These are phyloP conservation scores for Coniochaeta ligniaria DNA, from an alignment of 2,329 filamentous ascomycete species.

Conservation along the genomic window DNA sequence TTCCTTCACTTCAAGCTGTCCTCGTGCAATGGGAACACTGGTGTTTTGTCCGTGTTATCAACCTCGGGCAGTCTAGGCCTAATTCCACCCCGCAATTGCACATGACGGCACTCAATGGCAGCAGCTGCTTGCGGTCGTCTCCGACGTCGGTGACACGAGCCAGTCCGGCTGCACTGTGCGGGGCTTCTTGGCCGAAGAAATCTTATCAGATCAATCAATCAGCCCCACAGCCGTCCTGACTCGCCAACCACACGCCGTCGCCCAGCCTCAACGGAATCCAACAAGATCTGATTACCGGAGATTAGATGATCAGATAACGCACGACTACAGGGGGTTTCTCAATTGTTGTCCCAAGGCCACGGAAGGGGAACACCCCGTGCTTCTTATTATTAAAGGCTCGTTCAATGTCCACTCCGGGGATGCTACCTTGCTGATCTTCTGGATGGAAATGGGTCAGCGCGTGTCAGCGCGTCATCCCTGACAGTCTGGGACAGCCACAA, in stretches of 20 bases:
- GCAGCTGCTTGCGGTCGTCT: not conserved
- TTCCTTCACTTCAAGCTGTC: not conserved
- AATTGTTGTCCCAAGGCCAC: not conserved
- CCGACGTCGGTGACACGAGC: not conserved
- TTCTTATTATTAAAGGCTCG: not conserved
- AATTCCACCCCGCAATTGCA: not conserved
- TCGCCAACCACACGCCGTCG: not conserved
- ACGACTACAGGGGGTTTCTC: not conserved
- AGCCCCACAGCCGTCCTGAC: not conserved
- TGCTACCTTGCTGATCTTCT: too few species aligned
- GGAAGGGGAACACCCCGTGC: not conserved
- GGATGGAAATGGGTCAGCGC: not conserved
- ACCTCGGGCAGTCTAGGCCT: too few species aligned
- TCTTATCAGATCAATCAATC: slow-evolving; percentile 2
- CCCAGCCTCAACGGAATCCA: not conserved
- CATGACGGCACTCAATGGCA: not conserved
- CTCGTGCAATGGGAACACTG: not conserved
- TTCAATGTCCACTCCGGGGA: too few species aligned
- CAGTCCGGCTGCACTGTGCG: not conserved
- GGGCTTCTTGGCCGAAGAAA: not conserved
- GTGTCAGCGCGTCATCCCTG: not conserved
- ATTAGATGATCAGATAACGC: slow-evolving; percentile 2
- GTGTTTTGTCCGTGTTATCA: not conserved
- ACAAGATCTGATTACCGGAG: slow-evolving; percentile 1
- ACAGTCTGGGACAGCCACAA: not conserved